Conservation (phyloP, 352 stramenopile genomes). For the Aphanomyces stellatus region DNA sequence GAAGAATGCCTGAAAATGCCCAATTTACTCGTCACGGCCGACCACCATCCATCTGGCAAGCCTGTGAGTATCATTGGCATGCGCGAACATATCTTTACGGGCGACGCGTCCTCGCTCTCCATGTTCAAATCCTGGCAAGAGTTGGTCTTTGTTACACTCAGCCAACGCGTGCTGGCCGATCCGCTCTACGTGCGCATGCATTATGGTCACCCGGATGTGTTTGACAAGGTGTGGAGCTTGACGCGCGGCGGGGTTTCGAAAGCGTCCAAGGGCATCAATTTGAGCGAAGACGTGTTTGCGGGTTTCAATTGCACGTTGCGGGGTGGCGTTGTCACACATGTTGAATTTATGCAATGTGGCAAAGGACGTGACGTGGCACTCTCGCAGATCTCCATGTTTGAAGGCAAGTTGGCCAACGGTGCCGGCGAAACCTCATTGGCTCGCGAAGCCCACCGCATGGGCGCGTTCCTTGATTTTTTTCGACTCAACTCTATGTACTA, state of each 20-base stretch:
- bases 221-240: constrained; percentile 66
- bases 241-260: constrained; percentile 67
- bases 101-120: constrained; percentile 66
- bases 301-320: constrained; percentile 63
- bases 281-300: constrained; percentile 74
- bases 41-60: constrained; percentile 54
- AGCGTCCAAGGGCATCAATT: constrained; percentile 67
- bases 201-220: constrained; percentile 75
- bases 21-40: constrained; percentile 49
- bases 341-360: constrained; percentile 75
- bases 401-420: constrained; percentile 68
- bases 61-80: constrained; percentile 73
- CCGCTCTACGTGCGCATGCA: constrained; percentile 72
- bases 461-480: constrained; percentile 74
- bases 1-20: constrained; percentile 31
- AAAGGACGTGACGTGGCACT: constrained; percentile 72
- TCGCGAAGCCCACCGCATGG: constrained; percentile 66
- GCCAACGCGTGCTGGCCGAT: constrained; percentile 61
- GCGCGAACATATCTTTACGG: constrained; percentile 80
- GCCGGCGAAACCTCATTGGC: constrained; percentile 55
- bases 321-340: constrained; percentile 55
- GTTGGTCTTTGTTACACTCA: constrained; percentile 70
- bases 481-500: constrained; percentile 83
- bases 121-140: constrained; percentile 80
- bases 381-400: constrained; percentile 73